Evolutionary conservation across 805 yeast species (phyloP).

Genomic region (Ogataea polymorpha): DNA sequence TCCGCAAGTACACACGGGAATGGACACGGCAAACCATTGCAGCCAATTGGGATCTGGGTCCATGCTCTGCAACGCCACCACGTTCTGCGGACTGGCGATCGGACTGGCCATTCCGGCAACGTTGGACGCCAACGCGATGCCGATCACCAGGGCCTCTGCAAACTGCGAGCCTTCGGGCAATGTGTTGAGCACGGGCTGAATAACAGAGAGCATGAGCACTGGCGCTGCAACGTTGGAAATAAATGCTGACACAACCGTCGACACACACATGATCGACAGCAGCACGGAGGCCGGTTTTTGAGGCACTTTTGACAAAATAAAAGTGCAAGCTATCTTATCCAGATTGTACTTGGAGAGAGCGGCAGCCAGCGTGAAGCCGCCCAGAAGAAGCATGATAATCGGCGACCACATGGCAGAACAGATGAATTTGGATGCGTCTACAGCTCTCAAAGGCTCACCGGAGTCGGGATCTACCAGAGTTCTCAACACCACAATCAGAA

Average conservation of each 20-base stretch:
- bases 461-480: constrained; percentile 59
- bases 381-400: constrained; percentile 81
- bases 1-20: constrained; percentile 72
- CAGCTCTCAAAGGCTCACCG: constrained; percentile 52
- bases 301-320: constrained; percentile 78
- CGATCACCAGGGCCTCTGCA: constrained; percentile 80
- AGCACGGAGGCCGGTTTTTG: constrained; percentile 77
- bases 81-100: constrained; percentile 94
- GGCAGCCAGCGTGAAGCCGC: constrained; percentile 95
- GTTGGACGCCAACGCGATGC: constrained; percentile 90
- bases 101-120: constrained; percentile 98
- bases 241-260: constrained; percentile 89
- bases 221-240: constrained; percentile 98
- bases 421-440: constrained; percentile 74
- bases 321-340: constrained; percentile 82
- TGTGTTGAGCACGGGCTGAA: constrained; percentile 85
- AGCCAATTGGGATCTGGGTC: constrained; percentile 82
- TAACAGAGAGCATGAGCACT: constrained; percentile 83
- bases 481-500: constrained; percentile 68
- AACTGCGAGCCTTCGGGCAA: constrained; percentile 75
- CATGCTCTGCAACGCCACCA: constrained; percentile 87
- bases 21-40: constrained; percentile 85
- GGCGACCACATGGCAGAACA: constrained; percentile 93
- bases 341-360: constrained; percentile 88
- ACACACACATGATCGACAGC: constrained; percentile 79